Conservation (phyloP, 371 early-diverging fungal genomes). For the Mortierella sp. region DNA sequence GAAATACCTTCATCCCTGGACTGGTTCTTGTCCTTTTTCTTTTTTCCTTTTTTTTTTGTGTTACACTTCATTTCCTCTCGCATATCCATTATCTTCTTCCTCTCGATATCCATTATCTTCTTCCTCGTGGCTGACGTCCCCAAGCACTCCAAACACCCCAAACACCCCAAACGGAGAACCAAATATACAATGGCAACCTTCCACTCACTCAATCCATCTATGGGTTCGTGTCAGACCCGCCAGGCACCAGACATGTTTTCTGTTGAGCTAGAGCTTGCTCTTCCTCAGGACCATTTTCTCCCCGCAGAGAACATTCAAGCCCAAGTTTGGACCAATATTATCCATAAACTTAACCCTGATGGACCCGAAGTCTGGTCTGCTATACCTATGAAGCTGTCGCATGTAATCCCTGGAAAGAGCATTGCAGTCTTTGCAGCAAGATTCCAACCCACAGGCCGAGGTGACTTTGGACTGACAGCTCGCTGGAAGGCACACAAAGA, state of each 20-base stretch:
- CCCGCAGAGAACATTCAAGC: conserved; percentile 47
- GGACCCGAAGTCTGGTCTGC: conserved; percentile 47
- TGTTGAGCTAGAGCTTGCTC: conserved; percentile 29
- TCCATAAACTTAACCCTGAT: conserved; percentile 43
- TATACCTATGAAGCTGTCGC: conserved; percentile 42
- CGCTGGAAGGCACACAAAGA: conserved; percentile 48
- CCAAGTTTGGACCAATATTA: conserved; percentile 53
- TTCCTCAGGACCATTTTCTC: conserved; percentile 46
- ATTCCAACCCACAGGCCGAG: conserved; percentile 48
- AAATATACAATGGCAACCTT: conserved; percentile 38
- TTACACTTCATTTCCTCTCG: not conserved
- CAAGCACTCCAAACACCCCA: not conserved
- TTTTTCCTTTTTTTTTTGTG: not conserved
- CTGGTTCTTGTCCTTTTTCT: not conserved
- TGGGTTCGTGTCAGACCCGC: conserved; percentile 39
- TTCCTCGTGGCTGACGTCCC: not conserved
- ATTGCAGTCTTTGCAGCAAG: conserved; percentile 47
- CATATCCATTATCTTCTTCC: not conserved
- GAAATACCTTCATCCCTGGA: conserved; percentile 1
- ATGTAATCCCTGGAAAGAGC: conserved; percentile 30
- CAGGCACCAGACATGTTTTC: conserved; percentile 41
- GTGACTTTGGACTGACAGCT: conserved; percentile 52
- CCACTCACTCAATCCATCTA: conserved; percentile 34
- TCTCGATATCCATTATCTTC: not conserved
- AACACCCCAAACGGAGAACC: not conserved